Conservation (phyloP, 2,329 filamentous ascomycete genomes). For the Botrytis galanthina region DNA sequence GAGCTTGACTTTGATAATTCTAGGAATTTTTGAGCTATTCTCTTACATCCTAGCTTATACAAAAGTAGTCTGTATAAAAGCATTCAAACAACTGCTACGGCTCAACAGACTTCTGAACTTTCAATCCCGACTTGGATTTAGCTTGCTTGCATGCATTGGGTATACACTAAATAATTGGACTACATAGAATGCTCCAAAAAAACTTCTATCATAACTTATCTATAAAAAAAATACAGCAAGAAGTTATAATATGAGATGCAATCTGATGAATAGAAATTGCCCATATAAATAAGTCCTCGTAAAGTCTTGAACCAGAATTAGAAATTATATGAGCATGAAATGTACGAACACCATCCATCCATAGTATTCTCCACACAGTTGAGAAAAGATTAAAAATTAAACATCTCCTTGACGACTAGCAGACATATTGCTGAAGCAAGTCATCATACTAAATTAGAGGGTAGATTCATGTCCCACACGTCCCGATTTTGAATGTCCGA, state of each 20-base stretch:
- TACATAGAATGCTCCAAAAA: neutral
- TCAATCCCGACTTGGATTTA: neutral
- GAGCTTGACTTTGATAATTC: neutral
- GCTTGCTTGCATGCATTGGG: neutral
- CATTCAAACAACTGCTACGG: no score
- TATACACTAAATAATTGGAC: neutral
- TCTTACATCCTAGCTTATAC: neutral
- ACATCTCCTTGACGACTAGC: neutral
- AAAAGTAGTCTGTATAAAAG: neutral
- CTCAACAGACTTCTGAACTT: neutral
- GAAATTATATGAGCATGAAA: neutral
- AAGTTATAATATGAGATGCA: neutral
- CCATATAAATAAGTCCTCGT: neutral
- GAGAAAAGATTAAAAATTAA: neutral
- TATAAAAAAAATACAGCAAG: accelerated
- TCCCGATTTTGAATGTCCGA: neutral
- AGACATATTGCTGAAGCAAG: neutral
- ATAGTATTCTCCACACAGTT: neutral
- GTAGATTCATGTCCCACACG: neutral
- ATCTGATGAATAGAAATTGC: neutral
- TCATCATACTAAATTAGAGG: neutral
- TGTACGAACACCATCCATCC: neutral
- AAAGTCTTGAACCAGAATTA: neutral
- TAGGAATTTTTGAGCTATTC: neutral
- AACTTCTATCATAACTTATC: neutral